phyloP scores from a whole-genome alignment of 2,329 filamentous ascomycete genomes.

The Bretziella fagacearum region DNA sequence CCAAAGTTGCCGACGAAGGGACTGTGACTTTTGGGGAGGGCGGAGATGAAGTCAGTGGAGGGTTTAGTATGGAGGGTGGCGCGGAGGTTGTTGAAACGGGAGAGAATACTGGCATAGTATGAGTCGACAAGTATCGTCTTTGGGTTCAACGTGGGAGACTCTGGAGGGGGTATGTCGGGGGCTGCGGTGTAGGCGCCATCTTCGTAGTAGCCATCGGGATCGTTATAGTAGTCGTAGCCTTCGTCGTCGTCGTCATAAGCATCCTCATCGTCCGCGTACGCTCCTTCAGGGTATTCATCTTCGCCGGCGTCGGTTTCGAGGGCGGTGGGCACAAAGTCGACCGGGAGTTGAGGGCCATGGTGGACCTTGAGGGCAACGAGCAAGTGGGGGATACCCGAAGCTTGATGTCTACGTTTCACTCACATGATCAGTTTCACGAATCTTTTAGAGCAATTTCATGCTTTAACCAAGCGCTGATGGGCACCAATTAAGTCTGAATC shows the following conservation, averaged over 20 bases:
- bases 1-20: slow-evolving; percentile 38
- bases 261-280: slow-evolving; percentile 16
- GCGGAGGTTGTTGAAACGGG: slow-evolving; percentile 50
- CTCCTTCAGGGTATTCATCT: slow-evolving; percentile 15
- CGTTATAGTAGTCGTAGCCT: slow-evolving; percentile 28
- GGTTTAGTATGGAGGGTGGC: slow-evolving; percentile 38
- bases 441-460: background rate
- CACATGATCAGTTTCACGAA: slow-evolving; percentile 30
- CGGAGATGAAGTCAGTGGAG: slow-evolving; percentile 33
- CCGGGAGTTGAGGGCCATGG: slow-evolving; percentile 34
- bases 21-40: slow-evolving; percentile 37
- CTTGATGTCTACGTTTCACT: slow-evolving; percentile 48
- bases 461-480: background rate
- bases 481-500: background rate
- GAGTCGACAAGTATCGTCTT: slow-evolving; percentile 38
- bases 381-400: slow-evolving; percentile 53
- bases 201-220: slow-evolving; percentile 47
- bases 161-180: slow-evolving; percentile 23
- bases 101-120: slow-evolving; percentile 50
- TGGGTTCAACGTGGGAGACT: slow-evolving; percentile 19
- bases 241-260: slow-evolving; percentile 19
- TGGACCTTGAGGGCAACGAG: slow-evolving; percentile 40
- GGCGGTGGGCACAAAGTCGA: slow-evolving; percentile 17
- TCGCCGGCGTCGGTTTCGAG: slow-evolving; percentile 12
- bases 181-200: slow-evolving; percentile 65